A percentile compares a stretch with the other conserved stretches of the same genome.
phyloP scores from a whole-genome alignment of 208 protist genomes.

The Sergeia podlipaevii region DNA sequence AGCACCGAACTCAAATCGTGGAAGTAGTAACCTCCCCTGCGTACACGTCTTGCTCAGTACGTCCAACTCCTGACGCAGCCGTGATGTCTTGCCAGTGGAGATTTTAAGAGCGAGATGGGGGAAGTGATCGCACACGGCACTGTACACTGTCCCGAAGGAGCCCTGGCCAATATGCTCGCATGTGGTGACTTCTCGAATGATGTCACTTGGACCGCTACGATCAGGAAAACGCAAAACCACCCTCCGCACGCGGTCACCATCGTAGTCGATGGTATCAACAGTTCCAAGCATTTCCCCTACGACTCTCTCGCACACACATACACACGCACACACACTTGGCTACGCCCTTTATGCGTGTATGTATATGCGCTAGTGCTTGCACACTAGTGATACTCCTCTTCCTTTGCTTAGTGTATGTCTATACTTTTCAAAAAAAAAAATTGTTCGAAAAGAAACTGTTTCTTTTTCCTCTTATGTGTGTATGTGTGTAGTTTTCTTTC shows the following conservation, averaged over 20 bases:
- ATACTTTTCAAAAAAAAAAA: too few species aligned
- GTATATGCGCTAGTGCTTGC: too few species aligned
- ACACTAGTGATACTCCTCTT: too few species aligned
- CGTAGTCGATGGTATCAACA: slow-evolving; percentile 74
- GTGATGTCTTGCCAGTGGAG: slow-evolving; percentile 69
- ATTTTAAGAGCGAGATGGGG: slow-evolving; percentile 81
- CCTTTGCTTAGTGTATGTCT: too few species aligned
- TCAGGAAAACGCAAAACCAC: slow-evolving; percentile 68
- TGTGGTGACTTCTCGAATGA: slow-evolving; percentile 40
- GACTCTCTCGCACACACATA: neutral
- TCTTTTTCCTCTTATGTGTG: neutral
- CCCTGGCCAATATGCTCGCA: slow-evolving; percentile 85
- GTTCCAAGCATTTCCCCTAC: slow-evolving; percentile 61
- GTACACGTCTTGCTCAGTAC: slow-evolving; percentile 84
- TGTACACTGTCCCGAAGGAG: slow-evolving; percentile 87
- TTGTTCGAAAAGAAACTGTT: neutral
- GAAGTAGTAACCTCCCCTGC: slow-evolving; percentile 73
- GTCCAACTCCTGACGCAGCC: slow-evolving; percentile 75
- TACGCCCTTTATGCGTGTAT: too few species aligned
- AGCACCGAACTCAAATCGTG: slow-evolving; percentile 87
- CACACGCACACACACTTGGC: neutral
- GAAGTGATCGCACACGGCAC: slow-evolving; percentile 62
- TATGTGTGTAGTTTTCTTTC: too few species aligned
- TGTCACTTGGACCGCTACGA: slow-evolving; percentile 20
- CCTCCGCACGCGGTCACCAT: slow-evolving; percentile 58